Evolutionary conservation across 2,329 filamentous ascomycete genomes (phyloP), one percentile per base, ranked within the genome.

Genomic region (Xylariaceae sp.): DNA sequence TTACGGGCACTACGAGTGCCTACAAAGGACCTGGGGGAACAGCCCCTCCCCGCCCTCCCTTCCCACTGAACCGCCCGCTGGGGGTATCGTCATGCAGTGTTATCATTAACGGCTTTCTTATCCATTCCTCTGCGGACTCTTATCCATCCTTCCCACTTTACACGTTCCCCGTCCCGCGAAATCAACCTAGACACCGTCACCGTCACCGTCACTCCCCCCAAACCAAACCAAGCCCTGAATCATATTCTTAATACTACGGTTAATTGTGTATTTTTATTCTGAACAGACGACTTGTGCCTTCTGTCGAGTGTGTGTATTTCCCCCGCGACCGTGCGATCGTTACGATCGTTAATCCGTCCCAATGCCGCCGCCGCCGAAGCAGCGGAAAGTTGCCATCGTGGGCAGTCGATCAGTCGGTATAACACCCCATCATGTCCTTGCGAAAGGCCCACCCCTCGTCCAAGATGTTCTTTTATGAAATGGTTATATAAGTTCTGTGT

Each of bases 301-400:
- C 23, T 30, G 4, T 5, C 23, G 23, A 30, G 23, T 17, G 47
- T 50, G 56, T 54, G 51, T 18, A 18, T 18, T 54, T 42, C 8
- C 11, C 17, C 48, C 55, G 44, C 35, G 30, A 30, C 11, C 8
- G 37, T 42, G 37, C 37, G 11, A 42, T 42, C 37, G 37, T 42
- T 42, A 9, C 8, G 18, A 54, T 45, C 49, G 45, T 42, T 53
- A 30, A 30, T 56, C 58, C 55, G 47, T 61, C 51, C 66, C 70
- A 66, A 88, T 88, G 85, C 80, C 84, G 69, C 77, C 84, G 53
- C 81, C 83, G 59, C 81, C 87, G 59, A 91, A 90, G 74, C 88
- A 91, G 76, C 82, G 88, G 69, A 92, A 92, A 79, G 88, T 92
- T 75, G 88, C 88, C 72, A 89, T 92, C 74, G 88, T 92, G 62